Conservation (phyloP, 2,329 filamentous ascomycete species). For the Hymenoscyphus salicellus region DNA sequence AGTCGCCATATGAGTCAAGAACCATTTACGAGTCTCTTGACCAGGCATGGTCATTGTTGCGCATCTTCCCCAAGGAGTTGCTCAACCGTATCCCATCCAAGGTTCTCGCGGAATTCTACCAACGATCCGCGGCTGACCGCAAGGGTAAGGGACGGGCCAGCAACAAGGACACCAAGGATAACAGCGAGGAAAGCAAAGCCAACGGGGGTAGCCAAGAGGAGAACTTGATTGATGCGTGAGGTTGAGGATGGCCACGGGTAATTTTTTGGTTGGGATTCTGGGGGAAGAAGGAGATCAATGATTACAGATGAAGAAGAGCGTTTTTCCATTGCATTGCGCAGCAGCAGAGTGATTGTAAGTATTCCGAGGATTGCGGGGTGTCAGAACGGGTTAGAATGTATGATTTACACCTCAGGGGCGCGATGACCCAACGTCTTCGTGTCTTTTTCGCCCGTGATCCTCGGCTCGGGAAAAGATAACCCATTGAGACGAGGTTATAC, state of each 20-base stretch:
- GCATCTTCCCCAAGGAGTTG: slow-evolving; percentile 96
- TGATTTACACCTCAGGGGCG: slow-evolving; percentile 17
- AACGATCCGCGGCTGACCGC: slow-evolving; percentile 60
- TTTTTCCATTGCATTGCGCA: slow-evolving; percentile 17
- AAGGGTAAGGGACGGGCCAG: slow-evolving; percentile 61
- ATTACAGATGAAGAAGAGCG: background rate
- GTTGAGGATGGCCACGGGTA: background rate
- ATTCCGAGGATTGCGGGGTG: slow-evolving; percentile 14
- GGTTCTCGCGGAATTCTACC: slow-evolving; percentile 79
- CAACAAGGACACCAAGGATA: slow-evolving; percentile 42
- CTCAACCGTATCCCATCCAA: slow-evolving; percentile 92
- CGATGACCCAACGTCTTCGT: slow-evolving; percentile 4
- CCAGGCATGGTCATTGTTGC: slow-evolving; percentile 90
- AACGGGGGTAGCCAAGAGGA: slow-evolving; percentile 50
- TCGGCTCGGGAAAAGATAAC: background rate
- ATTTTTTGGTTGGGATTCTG: slow-evolving; percentile 14
- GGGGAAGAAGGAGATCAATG: slow-evolving; percentile 5
- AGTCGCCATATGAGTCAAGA: slow-evolving; percentile 88
- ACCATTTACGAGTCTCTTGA: slow-evolving; percentile 92
- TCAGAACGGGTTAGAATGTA: slow-evolving; percentile 25
- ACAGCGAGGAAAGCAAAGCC: slow-evolving; percentile 34
- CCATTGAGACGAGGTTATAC: background rate
- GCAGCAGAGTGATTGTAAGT: slow-evolving; percentile 24
- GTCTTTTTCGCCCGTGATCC: slow-evolving; percentile 2
- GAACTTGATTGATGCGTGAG: slow-evolving; percentile 60